phyloP scores from a whole-genome alignment of 768 basidiomycete genomes.

The Suillus americanus region DNA sequence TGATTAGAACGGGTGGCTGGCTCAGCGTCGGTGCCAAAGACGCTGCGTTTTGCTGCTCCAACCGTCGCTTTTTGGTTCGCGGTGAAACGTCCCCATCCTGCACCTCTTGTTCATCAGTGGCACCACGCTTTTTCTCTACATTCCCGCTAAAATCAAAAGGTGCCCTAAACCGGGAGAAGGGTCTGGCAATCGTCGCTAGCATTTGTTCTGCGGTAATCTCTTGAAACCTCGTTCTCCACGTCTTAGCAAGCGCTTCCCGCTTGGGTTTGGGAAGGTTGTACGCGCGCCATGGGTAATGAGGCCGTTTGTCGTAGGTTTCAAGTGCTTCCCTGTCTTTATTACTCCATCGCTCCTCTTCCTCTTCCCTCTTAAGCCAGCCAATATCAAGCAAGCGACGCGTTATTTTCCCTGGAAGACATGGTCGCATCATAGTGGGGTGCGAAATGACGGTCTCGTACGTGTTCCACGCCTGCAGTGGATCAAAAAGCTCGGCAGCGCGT shows the following conservation, averaged over 20 bases:
- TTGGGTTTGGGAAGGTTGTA: conserved; percentile 23
- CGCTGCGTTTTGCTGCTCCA: conserved; percentile 10
- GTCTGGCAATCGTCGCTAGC: conserved; percentile 21
- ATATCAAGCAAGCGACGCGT: conserved; percentile 31
- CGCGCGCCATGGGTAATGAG: conserved; percentile 28
- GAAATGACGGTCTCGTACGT: conserved; percentile 28
- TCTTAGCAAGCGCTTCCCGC: conserved; percentile 25
- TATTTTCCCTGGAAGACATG: conserved; percentile 20
- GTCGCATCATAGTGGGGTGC: conserved; percentile 18
- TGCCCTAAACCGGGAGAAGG: conserved; percentile 22
- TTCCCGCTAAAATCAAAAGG: conserved; percentile 11
- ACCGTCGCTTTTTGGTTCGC: conserved; percentile 25
- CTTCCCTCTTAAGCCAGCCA: conserved; percentile 25
- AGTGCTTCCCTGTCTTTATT: conserved; percentile 26
- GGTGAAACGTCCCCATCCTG: conserved; percentile 16
- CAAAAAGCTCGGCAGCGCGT: conserved; percentile 28
- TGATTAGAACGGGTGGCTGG: conserved; percentile 21
- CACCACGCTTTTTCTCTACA: conserved; percentile 26
- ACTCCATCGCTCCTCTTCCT: conserved; percentile 25
- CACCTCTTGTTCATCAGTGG: conserved; percentile 12
- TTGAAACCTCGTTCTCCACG: conserved; percentile 27
- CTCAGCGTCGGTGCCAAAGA: conserved; percentile 6
- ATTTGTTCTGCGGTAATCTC: conserved; percentile 33
- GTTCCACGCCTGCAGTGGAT: conserved; percentile 31
- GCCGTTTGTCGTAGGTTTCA: conserved; percentile 22